Evolutionary conservation across 805 yeast species (phyloP).

Genomic region (Barnettozyma vustinii): DNA sequence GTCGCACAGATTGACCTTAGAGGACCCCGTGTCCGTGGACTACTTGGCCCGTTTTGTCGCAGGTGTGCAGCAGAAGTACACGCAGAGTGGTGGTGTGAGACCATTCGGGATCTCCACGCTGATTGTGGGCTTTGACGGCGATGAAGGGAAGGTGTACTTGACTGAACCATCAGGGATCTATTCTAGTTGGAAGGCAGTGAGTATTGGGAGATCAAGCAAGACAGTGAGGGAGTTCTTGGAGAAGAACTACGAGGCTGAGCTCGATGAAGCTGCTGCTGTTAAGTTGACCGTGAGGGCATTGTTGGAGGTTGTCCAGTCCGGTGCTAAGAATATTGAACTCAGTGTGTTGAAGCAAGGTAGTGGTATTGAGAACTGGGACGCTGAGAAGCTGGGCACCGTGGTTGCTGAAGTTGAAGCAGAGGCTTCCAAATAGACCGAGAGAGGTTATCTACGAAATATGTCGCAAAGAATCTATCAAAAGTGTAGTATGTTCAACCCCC

Average conservation of each 20-base stretch:
- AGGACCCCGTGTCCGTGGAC: slow-evolving; percentile 88
- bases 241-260: slow-evolving; percentile 64
- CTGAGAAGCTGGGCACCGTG: slow-evolving; percentile 66
- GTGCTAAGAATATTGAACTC: slow-evolving; percentile 93
- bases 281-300: slow-evolving; percentile 80
- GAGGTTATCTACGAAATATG: neutral
- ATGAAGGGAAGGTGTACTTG: slow-evolving; percentile 79
- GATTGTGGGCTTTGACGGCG: slow-evolving; percentile 92
- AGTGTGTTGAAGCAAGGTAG: slow-evolving; percentile 75
- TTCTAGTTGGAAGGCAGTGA: slow-evolving; percentile 96
- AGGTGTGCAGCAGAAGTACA: slow-evolving; percentile 95
- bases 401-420: slow-evolving; percentile 85
- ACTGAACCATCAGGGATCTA: slow-evolving; percentile 98
- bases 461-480: neutral
- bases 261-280: slow-evolving; percentile 66
- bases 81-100: slow-evolving; percentile 97
- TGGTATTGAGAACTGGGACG: slow-evolving; percentile 51
- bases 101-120: slow-evolving; percentile 96
- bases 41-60: slow-evolving; percentile 92
- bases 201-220: slow-evolving; percentile 92
- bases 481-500: slow-evolving; percentile 57
- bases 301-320: slow-evolving; percentile 95
- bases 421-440: slow-evolving; percentile 33
- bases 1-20: slow-evolving; percentile 87
- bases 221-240: slow-evolving; percentile 95